These are phyloP conservation scores for Colletotrichum somersetense DNA, from an alignment of 2,329 filamentous ascomycete species.

Conservation along the genomic window DNA sequence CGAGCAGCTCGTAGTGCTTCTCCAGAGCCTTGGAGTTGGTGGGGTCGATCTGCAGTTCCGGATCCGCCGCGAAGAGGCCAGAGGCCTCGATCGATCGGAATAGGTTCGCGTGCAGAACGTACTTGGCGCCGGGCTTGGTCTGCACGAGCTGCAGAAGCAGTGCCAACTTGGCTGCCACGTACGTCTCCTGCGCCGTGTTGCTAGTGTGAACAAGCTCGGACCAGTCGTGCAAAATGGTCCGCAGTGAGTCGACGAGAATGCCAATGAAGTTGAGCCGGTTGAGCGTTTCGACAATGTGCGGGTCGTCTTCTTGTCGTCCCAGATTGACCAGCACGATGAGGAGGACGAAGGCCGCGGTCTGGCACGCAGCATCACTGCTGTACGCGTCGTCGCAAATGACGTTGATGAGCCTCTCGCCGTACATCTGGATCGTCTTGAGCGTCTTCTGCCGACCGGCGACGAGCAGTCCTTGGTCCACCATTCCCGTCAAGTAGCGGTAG, in stretches of 20 bases:
- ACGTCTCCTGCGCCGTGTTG: conserved; percentile 61
- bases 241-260: conserved; percentile 89
- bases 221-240: conserved; percentile 80
- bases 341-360: conserved; percentile 88
- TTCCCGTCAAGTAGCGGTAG: conserved; percentile 84
- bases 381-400: conserved; percentile 94
- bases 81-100: conserved; percentile 86
- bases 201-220: conserved; percentile 64
- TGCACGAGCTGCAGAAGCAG: conserved; percentile 88
- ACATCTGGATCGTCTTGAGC: conserved; percentile 76
- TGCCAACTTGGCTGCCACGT: conserved; percentile 79
- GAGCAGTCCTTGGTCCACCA: conserved; percentile 67
- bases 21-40: conserved; percentile 78
- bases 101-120: conserved; percentile 89
- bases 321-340: conserved; percentile 82
- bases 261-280: conserved; percentile 91
- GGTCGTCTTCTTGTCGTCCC: conserved; percentile 77
- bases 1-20: conserved; percentile 86
- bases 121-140: conserved; percentile 84
- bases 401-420: conserved; percentile 84
- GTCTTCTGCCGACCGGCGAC: conserved; percentile 68
- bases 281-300: conserved; percentile 82
- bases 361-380: conserved; percentile 82
- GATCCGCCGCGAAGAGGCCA: conserved; percentile 88
- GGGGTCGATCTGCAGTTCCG: conserved; percentile 87